Percentiles rank a stretch among this genome's conserved stretches.
Conservation (phyloP, 331 rosid genomes). For the Erythrophleum ivorense region DNA sequence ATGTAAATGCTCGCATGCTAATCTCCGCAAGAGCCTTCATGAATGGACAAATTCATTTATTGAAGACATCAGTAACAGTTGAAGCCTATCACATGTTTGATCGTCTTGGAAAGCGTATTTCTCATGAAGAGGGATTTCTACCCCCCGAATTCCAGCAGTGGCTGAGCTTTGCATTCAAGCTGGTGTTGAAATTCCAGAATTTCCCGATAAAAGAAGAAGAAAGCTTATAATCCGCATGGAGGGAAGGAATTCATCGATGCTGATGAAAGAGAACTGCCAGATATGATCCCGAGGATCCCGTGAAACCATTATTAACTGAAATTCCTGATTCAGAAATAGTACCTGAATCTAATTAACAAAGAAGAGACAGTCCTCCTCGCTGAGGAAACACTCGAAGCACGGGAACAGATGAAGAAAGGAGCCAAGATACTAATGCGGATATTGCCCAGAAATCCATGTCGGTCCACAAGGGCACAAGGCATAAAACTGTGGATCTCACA, state of each 20-base stretch:
- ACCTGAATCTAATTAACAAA: conserved; percentile 46
- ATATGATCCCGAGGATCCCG: conserved; percentile 53
- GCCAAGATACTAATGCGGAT: conserved; percentile 76
- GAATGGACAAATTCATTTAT: conserved; percentile 75
- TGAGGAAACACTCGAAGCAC: conserved; percentile 78
- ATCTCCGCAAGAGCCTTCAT: conserved; percentile 70
- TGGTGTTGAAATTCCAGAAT: conserved; percentile 77
- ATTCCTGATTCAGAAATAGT: conserved; percentile 63
- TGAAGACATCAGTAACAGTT: conserved; percentile 76
- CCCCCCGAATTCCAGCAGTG: conserved; percentile 83
- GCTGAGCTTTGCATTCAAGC: conserved; percentile 96
- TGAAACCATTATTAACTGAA: conserved; percentile 59
- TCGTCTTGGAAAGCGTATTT: conserved; percentile 77
- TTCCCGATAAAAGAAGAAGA: conserved; percentile 84
- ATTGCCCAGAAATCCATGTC: conserved; percentile 92
- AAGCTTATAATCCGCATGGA: conserved; percentile 80
- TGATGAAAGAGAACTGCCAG: conserved; percentile 92
- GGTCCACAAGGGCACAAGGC: conserved; percentile 89
- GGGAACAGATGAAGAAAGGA: conserved; percentile 86
- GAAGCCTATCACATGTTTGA: conserved; percentile 89
- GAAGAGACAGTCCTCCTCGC: conserved; percentile 63
- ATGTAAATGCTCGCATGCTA: conserved; percentile 70
- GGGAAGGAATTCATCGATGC: conserved; percentile 85
- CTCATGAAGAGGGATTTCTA: conserved; percentile 79
- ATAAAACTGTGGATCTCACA: conserved; percentile 90